Evolutionary conservation across 192 early-diverging fungal species (phyloP).

Genomic region (Backusella australiensis): DNA sequence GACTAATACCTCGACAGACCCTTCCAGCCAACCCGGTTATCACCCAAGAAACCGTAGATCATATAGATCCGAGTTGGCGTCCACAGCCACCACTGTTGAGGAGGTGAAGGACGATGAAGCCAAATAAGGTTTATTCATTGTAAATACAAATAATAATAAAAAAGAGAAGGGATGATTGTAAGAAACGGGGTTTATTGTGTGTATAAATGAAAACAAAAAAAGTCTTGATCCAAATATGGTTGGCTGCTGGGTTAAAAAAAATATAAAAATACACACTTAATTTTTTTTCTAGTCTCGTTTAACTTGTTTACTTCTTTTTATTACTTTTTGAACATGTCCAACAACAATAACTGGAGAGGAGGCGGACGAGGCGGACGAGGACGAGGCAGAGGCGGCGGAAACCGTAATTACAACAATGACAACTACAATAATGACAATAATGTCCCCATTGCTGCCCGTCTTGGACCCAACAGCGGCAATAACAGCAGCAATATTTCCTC

Average conservation of each 20-base stretch:
- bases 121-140: background rate
- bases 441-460: slow-evolving; percentile 14
- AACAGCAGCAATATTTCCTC: background rate
- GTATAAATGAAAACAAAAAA: too few species aligned
- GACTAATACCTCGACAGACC: background rate
- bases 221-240: too few species aligned
- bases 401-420: background rate
- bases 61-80: background rate
- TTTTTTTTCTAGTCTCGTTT: background rate
- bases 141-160: background rate
- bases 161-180: background rate
- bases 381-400: slow-evolving; percentile 5
- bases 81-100: background rate
- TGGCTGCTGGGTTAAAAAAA: too few species aligned
- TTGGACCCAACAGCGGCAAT: slow-evolving; percentile 7
- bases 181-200: too few species aligned
- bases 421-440: background rate
- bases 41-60: slow-evolving; percentile 10
- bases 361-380: slow-evolving; percentile 18
- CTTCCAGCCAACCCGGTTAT: background rate
- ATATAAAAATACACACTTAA: background rate
- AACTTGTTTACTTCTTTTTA: background rate
- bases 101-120: background rate
- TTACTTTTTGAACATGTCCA: background rate
- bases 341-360: slow-evolving; percentile 16